These are phyloP conservation scores for Thraustotheca clavata DNA, from an alignment of 352 stramenopile species.

Conservation along the genomic window DNA sequence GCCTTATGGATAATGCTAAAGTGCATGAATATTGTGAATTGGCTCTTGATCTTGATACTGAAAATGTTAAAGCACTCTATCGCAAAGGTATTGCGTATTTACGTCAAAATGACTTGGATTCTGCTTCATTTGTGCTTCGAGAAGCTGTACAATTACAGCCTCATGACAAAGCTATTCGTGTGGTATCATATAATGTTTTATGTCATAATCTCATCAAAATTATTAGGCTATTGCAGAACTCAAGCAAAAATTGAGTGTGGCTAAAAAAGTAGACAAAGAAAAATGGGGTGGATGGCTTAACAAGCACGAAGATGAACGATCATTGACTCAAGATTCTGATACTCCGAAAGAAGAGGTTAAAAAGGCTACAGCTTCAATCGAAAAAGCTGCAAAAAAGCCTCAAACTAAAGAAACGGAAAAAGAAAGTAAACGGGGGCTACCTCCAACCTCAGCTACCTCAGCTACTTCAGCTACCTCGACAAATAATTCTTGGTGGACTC, in stretches of 20 bases:
- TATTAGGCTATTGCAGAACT: conserved; percentile 35
- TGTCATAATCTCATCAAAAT: not conserved
- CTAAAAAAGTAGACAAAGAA: conserved; percentile 58
- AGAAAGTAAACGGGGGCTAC: no score
- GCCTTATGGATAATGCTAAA: conserved; percentile 33
- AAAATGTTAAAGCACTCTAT: conserved; percentile 82
- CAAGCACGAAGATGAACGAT: no score
- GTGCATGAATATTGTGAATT: conserved; percentile 55
- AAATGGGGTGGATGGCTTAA: conserved; percentile 57
- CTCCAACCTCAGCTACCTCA: no score
- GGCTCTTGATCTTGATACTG: conserved; percentile 58
- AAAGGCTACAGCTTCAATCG: no score
- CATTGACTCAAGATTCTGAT: no score
- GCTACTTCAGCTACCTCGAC: no score
- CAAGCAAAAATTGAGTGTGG: conserved; percentile 38
- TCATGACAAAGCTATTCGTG: conserved; percentile 60
- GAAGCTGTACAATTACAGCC: conserved; percentile 49
- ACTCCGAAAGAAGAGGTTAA: no score
- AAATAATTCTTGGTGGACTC: conserved; percentile 29
- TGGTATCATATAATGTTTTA: conserved; percentile 25
- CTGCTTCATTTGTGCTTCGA: conserved; percentile 51
- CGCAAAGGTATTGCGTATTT: conserved; percentile 55
- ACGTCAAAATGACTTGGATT: conserved; percentile 44
- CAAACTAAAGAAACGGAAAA: no score
- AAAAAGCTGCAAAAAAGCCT: no score